A percentile compares a stretch with the other conserved stretches of the same genome.
phyloP scores from a whole-genome alignment of 148 eudicot species.

The Persicaria tinctoria region DNA sequence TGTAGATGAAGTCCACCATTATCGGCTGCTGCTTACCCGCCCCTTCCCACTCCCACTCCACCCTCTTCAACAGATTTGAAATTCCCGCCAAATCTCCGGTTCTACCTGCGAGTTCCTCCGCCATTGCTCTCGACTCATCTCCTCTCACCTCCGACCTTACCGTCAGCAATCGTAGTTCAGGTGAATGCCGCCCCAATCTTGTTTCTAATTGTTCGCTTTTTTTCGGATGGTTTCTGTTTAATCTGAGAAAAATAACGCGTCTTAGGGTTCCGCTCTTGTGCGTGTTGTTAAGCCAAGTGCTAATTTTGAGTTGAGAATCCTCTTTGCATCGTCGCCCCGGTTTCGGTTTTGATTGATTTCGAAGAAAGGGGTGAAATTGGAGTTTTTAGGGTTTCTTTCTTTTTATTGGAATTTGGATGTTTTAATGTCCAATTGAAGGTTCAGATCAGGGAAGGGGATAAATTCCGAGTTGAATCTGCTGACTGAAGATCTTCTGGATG shows the following conservation, averaged over 20 bases:
- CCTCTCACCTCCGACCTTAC: neutral
- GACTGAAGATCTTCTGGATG: neutral
- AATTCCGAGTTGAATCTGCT: neutral
- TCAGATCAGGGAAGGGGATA: neutral
- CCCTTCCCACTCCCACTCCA: neutral
- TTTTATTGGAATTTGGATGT: neutral
- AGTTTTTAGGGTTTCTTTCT: neutral
- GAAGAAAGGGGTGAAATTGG: neutral
- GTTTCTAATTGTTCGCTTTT: neutral
- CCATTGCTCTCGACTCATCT: neutral
- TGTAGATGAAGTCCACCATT: conserved; percentile 7
- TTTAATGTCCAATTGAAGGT: neutral
- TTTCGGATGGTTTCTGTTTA: neutral
- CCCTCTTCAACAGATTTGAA: neutral
- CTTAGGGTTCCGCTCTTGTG: neutral
- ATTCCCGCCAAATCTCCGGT: neutral
- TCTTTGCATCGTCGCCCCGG: neutral
- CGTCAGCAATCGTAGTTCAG: neutral
- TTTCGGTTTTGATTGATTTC: neutral
- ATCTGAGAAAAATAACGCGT: neutral
- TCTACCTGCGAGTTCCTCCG: neutral
- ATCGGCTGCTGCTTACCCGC: conserved; percentile 5
- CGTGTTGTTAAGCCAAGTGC: neutral
- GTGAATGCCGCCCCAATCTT: neutral
- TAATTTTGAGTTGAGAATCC: neutral